Evolutionary conservation across 169 alveolate species (phyloP), one percentile per base, ranked within the genome.

Genomic region (Miamiensis avidus): DNA sequence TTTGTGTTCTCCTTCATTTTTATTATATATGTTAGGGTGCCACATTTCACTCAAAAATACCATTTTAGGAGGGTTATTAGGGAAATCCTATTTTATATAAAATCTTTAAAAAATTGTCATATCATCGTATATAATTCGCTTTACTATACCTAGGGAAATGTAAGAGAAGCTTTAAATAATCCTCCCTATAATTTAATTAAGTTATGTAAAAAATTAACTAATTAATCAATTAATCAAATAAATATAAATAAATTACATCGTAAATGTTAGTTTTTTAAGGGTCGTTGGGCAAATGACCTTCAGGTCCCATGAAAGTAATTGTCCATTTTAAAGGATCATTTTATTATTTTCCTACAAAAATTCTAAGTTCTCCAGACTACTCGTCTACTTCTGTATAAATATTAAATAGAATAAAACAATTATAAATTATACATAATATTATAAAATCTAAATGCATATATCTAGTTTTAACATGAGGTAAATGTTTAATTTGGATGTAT

Each of bases 21-120:
- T 31, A 29, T 30, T 34, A 76, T 86, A 88, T 86, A 97, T 97
- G 94, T 98, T 98, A 26, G 99, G 99, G 87, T 98, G 99, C 99
- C 99, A 98, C 99, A 99, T 98, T 90, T 97, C 98, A 49, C 98
- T 98, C 87, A 93, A 97, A 90, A 99, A 99, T 88, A 94, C 92
- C 99, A 99, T 98, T 88, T 97, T 97, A 28, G 99, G 99, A 29
- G 99, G 99, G 65, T 92, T 96, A 89, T 98, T 98, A 49, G 99
- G 99, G 93, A 97, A 99, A 89, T 97, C 99, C 25, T 96, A 95
- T 49, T 11, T 11, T 11, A 49, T 49, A 49, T 11, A 49, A 49
- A 49, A 20, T 11, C 20, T 4, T 49, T 11, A 11, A 49, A 11
- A 11, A 11, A 11, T 49, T 49, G 69, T 11, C 69, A 49, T 49